These are phyloP conservation scores for Ceratobasidium sp. DNA, from an alignment of 1,284 basidiomycete species.

Conservation along the genomic window DNA sequence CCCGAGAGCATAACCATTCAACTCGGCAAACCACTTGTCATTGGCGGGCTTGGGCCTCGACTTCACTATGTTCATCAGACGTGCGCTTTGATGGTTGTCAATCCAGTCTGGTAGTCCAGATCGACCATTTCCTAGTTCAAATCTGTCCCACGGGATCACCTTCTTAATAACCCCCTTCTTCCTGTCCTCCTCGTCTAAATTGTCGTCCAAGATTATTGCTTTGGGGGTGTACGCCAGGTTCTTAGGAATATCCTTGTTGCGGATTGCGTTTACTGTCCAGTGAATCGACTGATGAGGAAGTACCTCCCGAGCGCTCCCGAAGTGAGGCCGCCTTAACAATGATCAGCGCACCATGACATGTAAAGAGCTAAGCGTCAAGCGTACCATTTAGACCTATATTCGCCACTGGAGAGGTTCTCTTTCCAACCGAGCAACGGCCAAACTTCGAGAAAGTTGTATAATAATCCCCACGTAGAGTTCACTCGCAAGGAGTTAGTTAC, in stretches of 20 bases:
- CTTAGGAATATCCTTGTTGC: background rate
- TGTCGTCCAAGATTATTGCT: background rate
- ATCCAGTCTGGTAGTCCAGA: background rate
- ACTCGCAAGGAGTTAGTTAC: constrained; percentile 16
- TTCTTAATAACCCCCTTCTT: too few relatives aligned
- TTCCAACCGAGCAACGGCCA: background rate
- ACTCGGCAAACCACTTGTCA: background rate
- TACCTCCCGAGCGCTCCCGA: background rate
- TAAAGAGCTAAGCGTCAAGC: background rate
- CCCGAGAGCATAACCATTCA: background rate
- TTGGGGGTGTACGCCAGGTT: background rate
- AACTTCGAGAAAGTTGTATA: background rate
- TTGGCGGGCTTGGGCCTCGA: background rate
- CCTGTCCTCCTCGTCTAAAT: background rate
- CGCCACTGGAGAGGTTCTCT: background rate
- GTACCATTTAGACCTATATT: background rate
- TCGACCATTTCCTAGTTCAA: background rate
- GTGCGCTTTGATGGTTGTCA: background rate
- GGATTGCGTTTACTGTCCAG: background rate
- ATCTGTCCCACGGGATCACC: too few relatives aligned
- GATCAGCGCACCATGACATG: background rate
- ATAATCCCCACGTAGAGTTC: background rate
- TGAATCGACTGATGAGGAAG: background rate
- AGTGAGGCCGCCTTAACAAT: background rate
- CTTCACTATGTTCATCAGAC: background rate